Base-by-base conservation (phyloP, 768 basidiomycete genomes). In the Serendipita vermifera region DNA sequence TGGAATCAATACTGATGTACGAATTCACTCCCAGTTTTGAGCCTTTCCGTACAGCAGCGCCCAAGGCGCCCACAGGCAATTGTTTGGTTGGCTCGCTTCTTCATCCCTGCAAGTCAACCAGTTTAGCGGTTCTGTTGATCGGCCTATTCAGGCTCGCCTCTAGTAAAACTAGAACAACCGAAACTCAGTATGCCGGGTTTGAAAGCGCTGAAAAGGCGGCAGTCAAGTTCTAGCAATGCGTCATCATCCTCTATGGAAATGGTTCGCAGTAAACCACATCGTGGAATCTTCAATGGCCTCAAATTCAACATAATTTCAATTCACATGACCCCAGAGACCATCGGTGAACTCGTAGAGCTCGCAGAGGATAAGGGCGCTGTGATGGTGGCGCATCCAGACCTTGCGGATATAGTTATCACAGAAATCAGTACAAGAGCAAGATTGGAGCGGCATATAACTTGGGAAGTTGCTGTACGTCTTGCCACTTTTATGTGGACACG, bases 381-480 rank as follows among this genome's bases (percentile, higher is more conserved):
- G 20, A 31, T 62, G 2, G 40, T 33, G 5, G 29, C 38, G 71
- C 54, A 63, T 77, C 29, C 69, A 2, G 66, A 72, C 14, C 73
- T 77, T 9, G 81, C 84, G 3, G 77, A 87, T 54, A 70, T 87
- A 32, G 68, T 89, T 35, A 63, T 90, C 56, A 85, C 87, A 3
- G 75, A 71, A 15, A 71, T 87, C 26, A 73, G 66, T 32, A 87
- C 86, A 79, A 73, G 73, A 61, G 75, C 75, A 58, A 75, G 87
- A 2, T 69, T 89, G 1, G 81, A 86, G 66, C 72, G 86, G 48
- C 85, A 88, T 66, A 54, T 89, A 13, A 62, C 73, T 29, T 83
- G 82, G 82, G 68, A 72, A 1, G 61, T 80, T 32, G 81, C 83
- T 26, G 86, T 87, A 64, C 41, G 32, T 26, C 38, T 33, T 41